Percentiles rank a stretch among this genome's conserved stretches.
phyloP scores from a whole-genome alignment of 1,284 basidiomycete genomes.

The Microbotryum lychnidis-dioicae region DNA sequence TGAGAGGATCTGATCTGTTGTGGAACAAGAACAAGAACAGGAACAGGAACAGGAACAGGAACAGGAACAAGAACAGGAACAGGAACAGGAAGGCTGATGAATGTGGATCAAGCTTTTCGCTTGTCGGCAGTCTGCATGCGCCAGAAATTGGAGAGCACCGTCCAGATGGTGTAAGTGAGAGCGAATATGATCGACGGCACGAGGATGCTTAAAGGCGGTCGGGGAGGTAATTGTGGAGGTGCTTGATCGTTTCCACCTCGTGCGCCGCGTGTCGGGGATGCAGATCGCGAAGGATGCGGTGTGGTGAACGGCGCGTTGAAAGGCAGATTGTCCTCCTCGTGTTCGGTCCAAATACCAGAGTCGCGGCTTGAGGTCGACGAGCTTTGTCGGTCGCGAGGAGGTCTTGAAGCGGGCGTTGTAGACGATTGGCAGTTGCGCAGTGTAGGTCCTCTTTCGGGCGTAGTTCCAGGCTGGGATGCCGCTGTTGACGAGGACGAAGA shows the following conservation, averaged over 20 bases:
- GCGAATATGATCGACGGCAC: slow-evolving; percentile 21
- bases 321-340: slow-evolving; percentile 10
- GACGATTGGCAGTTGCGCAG: not conserved
- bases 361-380: not conserved
- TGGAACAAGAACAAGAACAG: no score
- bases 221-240: slow-evolving; percentile 13
- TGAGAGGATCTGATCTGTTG: no score
- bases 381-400: not conserved
- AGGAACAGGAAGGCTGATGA: no score
- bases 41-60: no score
- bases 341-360: slow-evolving; percentile 15
- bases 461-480: not conserved
- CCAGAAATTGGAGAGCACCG: slow-evolving; percentile 5
- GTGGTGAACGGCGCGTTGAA: slow-evolving; percentile 16
- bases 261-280: slow-evolving; percentile 5
- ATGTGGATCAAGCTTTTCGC: no score
- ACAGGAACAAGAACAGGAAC: no score
- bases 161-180: slow-evolving; percentile 12
- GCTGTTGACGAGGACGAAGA: not conserved
- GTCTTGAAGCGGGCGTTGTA: not conserved
- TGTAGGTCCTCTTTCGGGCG: not conserved
- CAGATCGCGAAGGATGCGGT: slow-evolving; percentile 2
- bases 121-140: no score
- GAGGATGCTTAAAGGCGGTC: slow-evolving; percentile 17
- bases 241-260: not conserved